These are phyloP conservation scores for Exserohilum rostratum DNA, from an alignment of 2,329 filamentous ascomycete genomes.

Conservation along the genomic window DNA sequence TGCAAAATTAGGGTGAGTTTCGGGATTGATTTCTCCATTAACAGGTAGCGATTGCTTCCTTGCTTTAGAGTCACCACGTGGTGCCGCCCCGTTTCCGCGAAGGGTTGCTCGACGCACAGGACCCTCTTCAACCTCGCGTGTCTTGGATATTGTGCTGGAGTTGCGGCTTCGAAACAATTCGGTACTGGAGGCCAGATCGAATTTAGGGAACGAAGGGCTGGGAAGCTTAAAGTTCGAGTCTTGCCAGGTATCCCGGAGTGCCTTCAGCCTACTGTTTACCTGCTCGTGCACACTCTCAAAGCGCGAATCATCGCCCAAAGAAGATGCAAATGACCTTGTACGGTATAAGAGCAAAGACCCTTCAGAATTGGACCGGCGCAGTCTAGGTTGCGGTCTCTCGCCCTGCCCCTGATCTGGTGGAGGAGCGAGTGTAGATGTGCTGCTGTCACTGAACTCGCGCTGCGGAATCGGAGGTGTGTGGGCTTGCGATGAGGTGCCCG, in stretches of 20 bases:
- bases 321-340: conserved; percentile 77
- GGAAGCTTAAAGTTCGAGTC: conserved; percentile 76
- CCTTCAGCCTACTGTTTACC: conserved; percentile 87
- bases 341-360: conserved; percentile 77
- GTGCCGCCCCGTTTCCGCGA: conserved; percentile 22
- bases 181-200: conserved; percentile 47
- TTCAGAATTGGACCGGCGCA: conserved; percentile 73
- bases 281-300: conserved; percentile 83
- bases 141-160: conserved; percentile 17
- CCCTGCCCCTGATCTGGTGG: conserved; percentile 9
- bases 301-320: conserved; percentile 79
- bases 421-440: conserved; percentile 21
- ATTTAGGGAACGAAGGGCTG: conserved; percentile 61
- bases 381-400: conserved; percentile 31
- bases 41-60: conserved; percentile 19
- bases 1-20: conserved; percentile 58
- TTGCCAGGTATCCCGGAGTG: conserved; percentile 84
- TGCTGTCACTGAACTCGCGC: conserved; percentile 25
- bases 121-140: conserved; percentile 17
- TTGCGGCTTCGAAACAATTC: conserved; percentile 35
- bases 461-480: conserved; percentile 24
- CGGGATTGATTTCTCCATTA: conserved; percentile 29
- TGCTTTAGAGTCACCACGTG: conserved; percentile 21
- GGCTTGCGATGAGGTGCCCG: conserved; percentile 17
- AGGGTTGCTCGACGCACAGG: conserved; percentile 24